A percentile compares a stretch with the other conserved stretches of the same genome.
Evolutionary conservation across 495 filamentous ascomycete genomes (phyloP).

Genomic region (Chaetomidium leptoderma): DNA sequence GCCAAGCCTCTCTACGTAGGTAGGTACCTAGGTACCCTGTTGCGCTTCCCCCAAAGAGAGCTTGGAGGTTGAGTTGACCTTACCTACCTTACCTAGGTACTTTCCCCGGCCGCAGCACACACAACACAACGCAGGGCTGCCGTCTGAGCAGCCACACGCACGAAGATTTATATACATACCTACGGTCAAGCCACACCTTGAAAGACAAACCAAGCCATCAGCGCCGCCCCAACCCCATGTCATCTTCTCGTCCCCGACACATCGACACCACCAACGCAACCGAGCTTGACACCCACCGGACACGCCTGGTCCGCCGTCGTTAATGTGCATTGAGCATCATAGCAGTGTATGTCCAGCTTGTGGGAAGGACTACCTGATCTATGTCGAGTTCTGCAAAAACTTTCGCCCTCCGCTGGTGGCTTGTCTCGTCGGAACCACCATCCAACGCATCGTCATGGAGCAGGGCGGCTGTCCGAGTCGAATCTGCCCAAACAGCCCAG

Average conservation of each 20-base stretch:
- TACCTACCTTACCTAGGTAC: too few relatives aligned
- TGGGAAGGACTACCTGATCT: constrained; percentile 49
- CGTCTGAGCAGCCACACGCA: neutral
- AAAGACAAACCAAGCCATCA: neutral
- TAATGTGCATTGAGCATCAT: constrained; percentile 51
- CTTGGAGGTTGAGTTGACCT: neutral
- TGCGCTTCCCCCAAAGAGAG: neutral
- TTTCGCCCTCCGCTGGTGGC: constrained; percentile 42
- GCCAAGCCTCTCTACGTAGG: constrained; percentile 4
- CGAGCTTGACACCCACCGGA: neutral
- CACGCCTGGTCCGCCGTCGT: constrained; percentile 25
- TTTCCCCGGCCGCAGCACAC: neutral
- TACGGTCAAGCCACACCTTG: constrained; percentile 19
- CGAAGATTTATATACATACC: neutral
- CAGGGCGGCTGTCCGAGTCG: constrained; percentile 47
- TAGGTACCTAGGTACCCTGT: neutral
- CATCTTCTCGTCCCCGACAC: constrained; percentile 14
- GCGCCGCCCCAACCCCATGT: constrained; percentile 17
- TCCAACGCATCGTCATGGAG: constrained; percentile 39
- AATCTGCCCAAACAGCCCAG: constrained; percentile 48
- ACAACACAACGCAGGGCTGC: neutral
- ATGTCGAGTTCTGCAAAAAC: constrained; percentile 46
- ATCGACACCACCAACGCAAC: constrained; percentile 4
- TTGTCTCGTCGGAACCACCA: constrained; percentile 38
- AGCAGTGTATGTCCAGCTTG: constrained; percentile 48